Evolutionary conservation across 192 early-diverging fungal genomes (phyloP), one percentile per base, ranked within the genome.

Genomic region (Pilobolus umbonatus): DNA sequence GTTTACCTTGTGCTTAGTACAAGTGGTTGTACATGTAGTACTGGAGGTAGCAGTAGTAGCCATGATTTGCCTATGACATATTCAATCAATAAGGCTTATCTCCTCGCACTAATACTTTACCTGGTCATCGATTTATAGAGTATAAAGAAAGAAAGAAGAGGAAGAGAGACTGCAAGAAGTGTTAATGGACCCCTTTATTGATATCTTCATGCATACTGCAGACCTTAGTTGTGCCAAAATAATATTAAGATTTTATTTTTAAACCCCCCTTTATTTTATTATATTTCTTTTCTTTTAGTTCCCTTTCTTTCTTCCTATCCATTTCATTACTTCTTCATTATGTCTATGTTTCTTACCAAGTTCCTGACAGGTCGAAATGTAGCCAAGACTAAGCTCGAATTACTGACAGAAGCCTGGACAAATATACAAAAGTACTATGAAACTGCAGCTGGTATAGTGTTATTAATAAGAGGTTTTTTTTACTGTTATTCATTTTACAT

Each of bases 321-420:
- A 4, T 25, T 29, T 5, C 10, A 3, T 25, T 29, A 26, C 24
- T 45, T 55, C 34, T 26, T 34, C 31, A 44, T 9, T 14, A 55
- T 57, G 54, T 65, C 56, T 40, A 69, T 64, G 67, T 69, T 69
- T 52, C 55, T 69, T 53, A 60, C 61, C 39, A 69, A 69, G 48
- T 63, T 69, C 47, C 55, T 69, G 8, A 53, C 61, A 31, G 65
- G 65, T 55, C 52, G 67, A 35, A 69, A 69, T 63, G 62, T 58
- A 43, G 47, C 56, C n/a, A 69, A 69, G 32, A 32, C 67, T 5
- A 69, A 69, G 48, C 57, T 59, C 4, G 67, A 69, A 25, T 52
- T 69, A 34, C 28, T 69, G 29, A 59, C 48, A 25, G 56, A 69
- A 51, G 55, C 61, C 2, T 69, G 67, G 67, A 52, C 55, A 38